phyloP scores from a whole-genome alignment of 352 stramenopile species.

The Blastocystis sp. region DNA sequence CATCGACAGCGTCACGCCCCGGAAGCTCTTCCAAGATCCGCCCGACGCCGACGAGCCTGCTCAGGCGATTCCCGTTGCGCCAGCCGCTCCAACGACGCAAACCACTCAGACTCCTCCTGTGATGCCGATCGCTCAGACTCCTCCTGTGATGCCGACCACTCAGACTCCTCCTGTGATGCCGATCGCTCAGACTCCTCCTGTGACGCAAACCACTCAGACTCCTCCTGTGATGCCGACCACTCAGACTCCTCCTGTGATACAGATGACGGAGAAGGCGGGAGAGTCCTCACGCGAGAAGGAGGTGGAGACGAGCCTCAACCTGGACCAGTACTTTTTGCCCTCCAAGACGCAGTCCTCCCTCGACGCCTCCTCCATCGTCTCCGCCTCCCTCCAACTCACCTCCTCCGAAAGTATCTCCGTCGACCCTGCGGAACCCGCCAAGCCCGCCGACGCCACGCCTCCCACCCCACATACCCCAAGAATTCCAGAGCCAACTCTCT shows the following conservation, averaged over 20 bases:
- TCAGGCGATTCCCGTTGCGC: neutral
- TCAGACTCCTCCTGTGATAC: too few species aligned
- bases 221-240: too few species aligned
- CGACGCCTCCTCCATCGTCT: neutral
- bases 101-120: too few species aligned
- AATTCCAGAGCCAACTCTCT: neutral
- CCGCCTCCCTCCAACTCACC: neutral
- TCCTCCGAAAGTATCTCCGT: too few species aligned
- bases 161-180: too few species aligned
- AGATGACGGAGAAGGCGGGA: too few species aligned
- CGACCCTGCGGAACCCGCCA: too few species aligned
- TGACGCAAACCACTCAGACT: neutral
- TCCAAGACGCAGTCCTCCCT: conserved; percentile 1
- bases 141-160: neutral
- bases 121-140: too few species aligned
- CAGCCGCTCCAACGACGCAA: too few species aligned
- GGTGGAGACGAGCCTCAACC: conserved; percentile 17
- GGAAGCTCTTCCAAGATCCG: conserved; percentile 14
- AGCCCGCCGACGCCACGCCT: too few species aligned
- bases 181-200: too few species aligned
- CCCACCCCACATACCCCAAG: too few species aligned
- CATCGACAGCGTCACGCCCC: neutral
- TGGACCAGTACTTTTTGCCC: conserved; percentile 43
- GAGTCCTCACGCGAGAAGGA: neutral
- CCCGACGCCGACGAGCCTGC: neutral